phyloP scores from a whole-genome alignment of 331 rosid species.

The Erythrophleum ivorense region DNA sequence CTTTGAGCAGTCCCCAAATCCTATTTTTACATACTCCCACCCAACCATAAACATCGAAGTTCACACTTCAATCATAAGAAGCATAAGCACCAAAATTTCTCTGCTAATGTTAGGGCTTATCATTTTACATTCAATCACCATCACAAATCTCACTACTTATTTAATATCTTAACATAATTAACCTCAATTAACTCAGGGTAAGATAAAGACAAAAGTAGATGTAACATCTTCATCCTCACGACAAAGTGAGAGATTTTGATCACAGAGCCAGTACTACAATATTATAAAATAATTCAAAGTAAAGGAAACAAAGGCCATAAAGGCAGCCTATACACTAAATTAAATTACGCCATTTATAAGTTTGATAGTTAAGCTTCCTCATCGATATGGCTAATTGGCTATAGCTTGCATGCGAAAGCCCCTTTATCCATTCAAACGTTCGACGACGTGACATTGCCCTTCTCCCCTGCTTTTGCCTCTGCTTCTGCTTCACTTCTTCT shows the following conservation, averaged over 20 bases:
- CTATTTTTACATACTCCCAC: conserved; percentile 43
- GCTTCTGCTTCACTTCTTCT: conserved; percentile 58
- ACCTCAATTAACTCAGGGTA: conserved; percentile 15
- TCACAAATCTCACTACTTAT: conserved; percentile 28
- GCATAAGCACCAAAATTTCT: conserved; percentile 54
- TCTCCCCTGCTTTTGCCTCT: conserved; percentile 58
- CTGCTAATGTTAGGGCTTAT: conserved; percentile 40
- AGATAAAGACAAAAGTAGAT: conserved; percentile 3
- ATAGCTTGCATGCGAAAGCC: conserved; percentile 72
- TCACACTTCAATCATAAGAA: conserved; percentile 80
- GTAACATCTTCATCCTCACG: conserved; percentile 41
- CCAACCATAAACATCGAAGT: conserved; percentile 47
- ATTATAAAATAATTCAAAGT: conserved; percentile 57
- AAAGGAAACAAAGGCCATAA: conserved; percentile 38
- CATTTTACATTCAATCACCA: conserved; percentile 44
- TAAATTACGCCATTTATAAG: conserved; percentile 9
- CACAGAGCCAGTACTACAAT: conserved; percentile 45
- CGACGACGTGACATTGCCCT: conserved; percentile 82
- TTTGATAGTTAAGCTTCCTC: conserved; percentile 48
- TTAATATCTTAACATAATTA: conserved; percentile 21
- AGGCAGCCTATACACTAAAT: conserved; percentile 15
- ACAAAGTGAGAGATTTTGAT: conserved; percentile 47
- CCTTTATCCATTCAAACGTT: conserved; percentile 86
- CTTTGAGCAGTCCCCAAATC: conserved; percentile 48
- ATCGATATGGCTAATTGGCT: conserved; percentile 34